Conservation (phyloP, 345 rosid genomes). For the Euphorbia pulcherrima region DNA sequence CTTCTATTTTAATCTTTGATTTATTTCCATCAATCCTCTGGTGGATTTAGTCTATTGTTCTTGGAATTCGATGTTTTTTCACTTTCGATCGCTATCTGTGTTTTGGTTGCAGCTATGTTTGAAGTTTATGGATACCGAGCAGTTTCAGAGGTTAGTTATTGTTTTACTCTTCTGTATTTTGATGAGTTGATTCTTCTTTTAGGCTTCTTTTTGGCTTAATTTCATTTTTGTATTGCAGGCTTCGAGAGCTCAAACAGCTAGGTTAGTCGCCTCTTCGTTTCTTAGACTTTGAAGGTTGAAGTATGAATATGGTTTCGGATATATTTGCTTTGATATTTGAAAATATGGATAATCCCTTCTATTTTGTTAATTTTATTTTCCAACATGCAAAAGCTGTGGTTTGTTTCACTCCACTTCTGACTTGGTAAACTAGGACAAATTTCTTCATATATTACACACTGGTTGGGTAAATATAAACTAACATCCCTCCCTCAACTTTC, state of each 20-base stretch:
- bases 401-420: neutral
- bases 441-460: neutral
- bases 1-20: neutral
- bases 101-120: conserved; percentile 55
- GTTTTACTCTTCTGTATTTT: neutral
- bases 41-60: neutral
- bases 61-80: neutral
- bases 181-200: neutral
- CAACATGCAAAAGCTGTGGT: neutral
- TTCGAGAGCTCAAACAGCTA: conserved; percentile 88
- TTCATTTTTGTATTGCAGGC: conserved; percentile 43
- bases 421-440: neutral
- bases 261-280: conserved; percentile 46
- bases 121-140: conserved; percentile 85
- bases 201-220: neutral
- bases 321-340: neutral
- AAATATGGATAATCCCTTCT: neutral
- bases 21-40: neutral
- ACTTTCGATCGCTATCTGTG: neutral
- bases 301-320: neutral
- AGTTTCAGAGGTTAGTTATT: conserved; percentile 69
- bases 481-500: neutral
- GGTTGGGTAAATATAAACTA: neutral
- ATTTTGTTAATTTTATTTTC: too few relatives aligned
- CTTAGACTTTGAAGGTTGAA: neutral